Base-by-base conservation (phyloP, 179 eudicot species). In the Gypsophila paniculata region DNA sequence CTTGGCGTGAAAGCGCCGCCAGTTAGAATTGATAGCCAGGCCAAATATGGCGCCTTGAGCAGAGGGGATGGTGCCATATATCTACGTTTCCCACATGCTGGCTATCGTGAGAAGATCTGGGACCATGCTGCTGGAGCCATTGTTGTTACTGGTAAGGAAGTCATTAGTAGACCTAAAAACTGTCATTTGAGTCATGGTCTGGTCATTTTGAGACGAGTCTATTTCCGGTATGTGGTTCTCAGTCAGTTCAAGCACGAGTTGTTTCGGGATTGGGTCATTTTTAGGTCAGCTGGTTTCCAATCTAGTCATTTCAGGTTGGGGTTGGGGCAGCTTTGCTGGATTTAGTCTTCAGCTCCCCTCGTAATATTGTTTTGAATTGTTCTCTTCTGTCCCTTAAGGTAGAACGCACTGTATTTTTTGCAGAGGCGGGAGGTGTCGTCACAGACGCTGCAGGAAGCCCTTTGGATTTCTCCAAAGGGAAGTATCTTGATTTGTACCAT, bases 51-150 rank as follows among this genome's bases (percentile, higher is more conserved):
- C 60, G 97, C 99, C 58, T 71, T 94, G 74, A 88, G 97, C 75
- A 86, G 95, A 87, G 99, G 99, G 63, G 99, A 94, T 82, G 99
- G 99, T 44, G 94, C 97, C 52, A 94, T 94, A 80, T 94, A 94
- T 86, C 76, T 94, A 65, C 90, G 99, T 18, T 94, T 94, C 77
- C 96, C 99, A 61, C 94, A 87, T 72, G 87, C 89, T 67, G 99
- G 99, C 58, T 94, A 94, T 68, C 87, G 96, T 7, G 99, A 94
- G 71, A 94, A 94, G 69, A 94, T 94, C 72, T 94, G 99, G 99
- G 99, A 94, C 74, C 99, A 94, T 78, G 99, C 99, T 22, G 99
- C 99, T 64, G 99, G 99, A 75, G 77, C 81, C 81, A 86, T 92
- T 60, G 99, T 94, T 32, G 96, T 90, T 67, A 81, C 96, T 75